A percentile compares a stretch with the other conserved stretches of the same genome.
Evolutionary conservation across 2,329 filamentous ascomycete genomes (phyloP).

Genomic region (Claviceps citrina): DNA sequence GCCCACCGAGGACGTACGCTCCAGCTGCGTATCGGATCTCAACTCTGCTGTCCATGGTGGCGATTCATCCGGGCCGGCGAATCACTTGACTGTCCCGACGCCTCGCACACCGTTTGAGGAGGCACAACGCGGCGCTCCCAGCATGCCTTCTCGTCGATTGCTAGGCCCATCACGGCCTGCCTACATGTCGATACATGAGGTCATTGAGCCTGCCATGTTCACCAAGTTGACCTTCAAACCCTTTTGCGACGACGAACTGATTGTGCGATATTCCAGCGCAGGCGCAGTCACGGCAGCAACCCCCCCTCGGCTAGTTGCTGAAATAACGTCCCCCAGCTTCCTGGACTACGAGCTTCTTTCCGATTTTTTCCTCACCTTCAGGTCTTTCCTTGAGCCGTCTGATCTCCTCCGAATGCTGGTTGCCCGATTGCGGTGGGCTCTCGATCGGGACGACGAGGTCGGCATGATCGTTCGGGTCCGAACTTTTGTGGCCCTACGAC

Average conservation of each 20-base stretch:
- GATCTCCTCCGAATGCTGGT: slow-evolving; percentile 74
- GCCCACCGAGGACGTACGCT: slow-evolving; percentile 55
- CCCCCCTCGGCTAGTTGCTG: slow-evolving; percentile 76
- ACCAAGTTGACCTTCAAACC: slow-evolving; percentile 68
- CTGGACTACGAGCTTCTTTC: slow-evolving; percentile 94
- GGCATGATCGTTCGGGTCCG: slow-evolving; percentile 90
- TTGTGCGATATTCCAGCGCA: slow-evolving; percentile 66
- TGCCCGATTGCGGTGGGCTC: slow-evolving; percentile 73
- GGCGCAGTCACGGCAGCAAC: slow-evolving; percentile 78
- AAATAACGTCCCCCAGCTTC: slow-evolving; percentile 91
- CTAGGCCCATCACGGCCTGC: slow-evolving; percentile 28
- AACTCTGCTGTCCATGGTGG: slow-evolving; percentile 19
- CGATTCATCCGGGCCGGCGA: slow-evolving; percentile 20
- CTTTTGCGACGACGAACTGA: slow-evolving; percentile 56
- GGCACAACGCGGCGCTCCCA: slow-evolving; percentile 11
- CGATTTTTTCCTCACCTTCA: slow-evolving; percentile 93
- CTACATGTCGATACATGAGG: slow-evolving; percentile 32
- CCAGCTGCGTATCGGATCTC: slow-evolving; percentile 40
- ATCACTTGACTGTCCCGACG: slow-evolving; percentile 22
- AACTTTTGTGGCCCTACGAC: slow-evolving; percentile 84
- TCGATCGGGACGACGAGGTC: slow-evolving; percentile 62
- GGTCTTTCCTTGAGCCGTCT: slow-evolving; percentile 63
- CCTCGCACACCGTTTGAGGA: slow-evolving; percentile 15
- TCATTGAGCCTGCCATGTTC: slow-evolving; percentile 63
- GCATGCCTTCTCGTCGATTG: slow-evolving; percentile 22